Evolutionary conservation across 441 rosid genomes (phyloP).

Genomic region (Hypseocharis bilobata): DNA sequence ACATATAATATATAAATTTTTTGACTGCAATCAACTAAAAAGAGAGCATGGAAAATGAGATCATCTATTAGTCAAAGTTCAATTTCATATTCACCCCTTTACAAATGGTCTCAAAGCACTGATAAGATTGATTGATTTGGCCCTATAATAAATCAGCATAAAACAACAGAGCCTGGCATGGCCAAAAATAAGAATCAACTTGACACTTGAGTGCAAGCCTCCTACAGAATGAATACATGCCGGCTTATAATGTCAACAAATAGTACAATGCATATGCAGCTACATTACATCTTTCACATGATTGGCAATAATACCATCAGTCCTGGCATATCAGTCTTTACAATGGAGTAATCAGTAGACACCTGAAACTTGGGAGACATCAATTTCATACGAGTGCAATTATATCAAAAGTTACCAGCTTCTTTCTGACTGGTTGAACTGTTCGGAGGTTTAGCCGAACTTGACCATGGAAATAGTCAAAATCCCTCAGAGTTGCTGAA

Average conservation of each 20-base stretch:
- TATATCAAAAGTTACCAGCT: too few relatives aligned
- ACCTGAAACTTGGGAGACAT: neutral
- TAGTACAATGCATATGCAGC: neutral
- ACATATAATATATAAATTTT: neutral
- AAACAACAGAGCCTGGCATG: too few relatives aligned
- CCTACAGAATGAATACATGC: neutral
- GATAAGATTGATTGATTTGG: neutral
- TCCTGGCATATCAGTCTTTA: neutral
- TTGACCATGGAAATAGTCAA: neutral
- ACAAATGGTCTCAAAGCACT: neutral
- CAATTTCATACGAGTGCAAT: too few relatives aligned
- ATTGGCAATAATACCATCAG: neutral
- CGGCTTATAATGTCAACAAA: neutral
- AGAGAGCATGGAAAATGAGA: neutral
- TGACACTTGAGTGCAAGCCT: neutral
- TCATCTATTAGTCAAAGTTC: neutral
- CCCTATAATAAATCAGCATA: neutral
- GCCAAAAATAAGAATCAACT: neutral
- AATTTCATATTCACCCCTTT: neutral
- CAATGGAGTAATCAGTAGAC: neutral
- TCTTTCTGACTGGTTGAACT: too few relatives aligned
- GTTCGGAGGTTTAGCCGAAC: neutral
- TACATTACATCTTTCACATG: neutral
- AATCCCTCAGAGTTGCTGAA: neutral
- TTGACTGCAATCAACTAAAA: neutral